Base-by-base conservation (phyloP, 2,329 filamentous ascomycete genomes). In the Pseudogymnoascus sp. region DNA sequence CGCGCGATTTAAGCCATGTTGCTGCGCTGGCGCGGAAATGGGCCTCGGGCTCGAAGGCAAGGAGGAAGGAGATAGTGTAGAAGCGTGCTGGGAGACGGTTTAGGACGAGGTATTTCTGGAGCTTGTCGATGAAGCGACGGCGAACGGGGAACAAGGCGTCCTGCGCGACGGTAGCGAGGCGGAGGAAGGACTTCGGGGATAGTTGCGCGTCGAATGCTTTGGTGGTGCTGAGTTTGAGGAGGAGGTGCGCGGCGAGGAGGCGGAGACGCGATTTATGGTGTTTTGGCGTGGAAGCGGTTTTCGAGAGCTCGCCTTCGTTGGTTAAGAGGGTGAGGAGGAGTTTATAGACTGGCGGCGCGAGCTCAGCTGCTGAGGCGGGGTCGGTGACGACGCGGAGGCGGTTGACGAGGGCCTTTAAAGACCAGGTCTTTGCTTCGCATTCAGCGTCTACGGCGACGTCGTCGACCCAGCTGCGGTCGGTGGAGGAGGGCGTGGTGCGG, bases 81-180 rank as follows among this genome's bases (percentile, higher is more conserved):
- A 95, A 99, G 8, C 93, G 86, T 11, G 82, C 78, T 1, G 85
- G 82, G 2, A 96, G 80, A 68, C 82, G 85, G 63, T 83, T 83
- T 62, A 88, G 84, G 8, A 89, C 89, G 4, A 97, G 83, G 70
- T 96, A 93, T 76, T 96, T 97, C 76, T 96, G 94, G 42, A 99
- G 79, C 69, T 92, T 92, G 70, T 87, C 85, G 62, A 94, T 82
- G 70, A 99, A 97, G 1, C 83, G 84, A 56, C 82, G 83, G 35
- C 94, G 88, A 28, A 97, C 91, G 67, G 88, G 82, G 1, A 84
- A 77, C 60, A 89, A 81, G 5, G 82, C 80, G 71, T 97, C 92
- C 72, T 97, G 93, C 1, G 89, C 85, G 11, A 96, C 83, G 65
- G 90, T 82, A 0, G 92, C 89, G 10, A 99, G 81, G 28, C 84